A percentile compares a stretch with the other conserved stretches of the same genome.
Conservation (phyloP, 371 early-diverging fungal genomes). For the Capillidium rhysosporum region DNA sequence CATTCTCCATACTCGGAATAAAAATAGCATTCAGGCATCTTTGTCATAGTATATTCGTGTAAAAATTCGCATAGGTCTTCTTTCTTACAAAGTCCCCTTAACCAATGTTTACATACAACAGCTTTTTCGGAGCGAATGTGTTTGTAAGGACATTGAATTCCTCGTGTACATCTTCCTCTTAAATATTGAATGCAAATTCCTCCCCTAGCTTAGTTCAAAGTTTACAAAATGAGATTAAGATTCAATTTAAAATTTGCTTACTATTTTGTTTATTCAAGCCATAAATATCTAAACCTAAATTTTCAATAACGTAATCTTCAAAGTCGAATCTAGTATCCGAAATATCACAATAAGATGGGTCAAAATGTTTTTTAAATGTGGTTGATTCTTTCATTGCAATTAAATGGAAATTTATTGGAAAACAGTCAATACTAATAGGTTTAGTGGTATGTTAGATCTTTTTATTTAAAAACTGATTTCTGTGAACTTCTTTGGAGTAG, state of each 20-base stretch:
- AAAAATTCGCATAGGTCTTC: constrained; percentile 98
- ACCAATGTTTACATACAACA: constrained; percentile 99
- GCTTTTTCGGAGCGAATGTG: constrained; percentile 65
- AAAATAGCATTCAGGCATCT: constrained; percentile 99
- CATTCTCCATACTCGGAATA: constrained; percentile 92
- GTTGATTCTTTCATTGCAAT: too few relatives aligned
- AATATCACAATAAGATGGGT: background rate
- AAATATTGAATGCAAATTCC: constrained; percentile 73
- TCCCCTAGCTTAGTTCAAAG: constrained; percentile 16
- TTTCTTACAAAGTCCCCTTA: constrained; percentile 98
- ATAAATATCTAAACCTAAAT: constrained; percentile 43
- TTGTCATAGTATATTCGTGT: constrained; percentile 97
- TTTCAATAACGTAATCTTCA: constrained; percentile 64
- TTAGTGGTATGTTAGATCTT: too few relatives aligned
- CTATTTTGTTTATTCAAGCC: constrained; percentile 9
- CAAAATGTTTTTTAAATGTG: too few relatives aligned
- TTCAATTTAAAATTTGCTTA: background rate
- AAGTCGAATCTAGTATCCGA: constrained; percentile 48
- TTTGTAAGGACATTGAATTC: constrained; percentile 46
- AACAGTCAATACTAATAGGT: too few relatives aligned
- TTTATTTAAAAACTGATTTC: too few relatives aligned
- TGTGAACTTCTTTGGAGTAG: too few relatives aligned
- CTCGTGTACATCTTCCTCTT: constrained; percentile 60
- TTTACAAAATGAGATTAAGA: constrained; percentile 2
- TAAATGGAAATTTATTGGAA: too few relatives aligned